Base-by-base conservation (phyloP, 257 asterid genomes). In the Solanum ossicruentum region DNA sequence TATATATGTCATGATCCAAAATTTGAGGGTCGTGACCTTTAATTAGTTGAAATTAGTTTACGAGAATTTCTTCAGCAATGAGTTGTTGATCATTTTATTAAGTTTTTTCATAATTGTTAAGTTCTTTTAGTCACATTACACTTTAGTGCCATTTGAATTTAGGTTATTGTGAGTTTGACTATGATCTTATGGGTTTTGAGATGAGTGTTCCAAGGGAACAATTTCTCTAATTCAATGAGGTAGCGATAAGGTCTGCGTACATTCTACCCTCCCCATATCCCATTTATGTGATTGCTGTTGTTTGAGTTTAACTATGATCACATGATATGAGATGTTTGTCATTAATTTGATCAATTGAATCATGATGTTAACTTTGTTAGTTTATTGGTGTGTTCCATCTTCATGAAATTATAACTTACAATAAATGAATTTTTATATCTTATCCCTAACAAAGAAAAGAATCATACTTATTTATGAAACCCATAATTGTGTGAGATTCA, bases 291-390 rank as follows among this genome's bases (percentile, higher is more conserved):
- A n/a, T n/a, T n/a, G n/a, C n/a, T n/a, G n/a, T n/a, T n/a, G n/a
- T n/a, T n/a, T 56, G 60, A 26, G 78, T 58, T 56, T 84, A 47
- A 72, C 52, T 83, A 84, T 88, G 84, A 77, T 75, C 71, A 26
- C 8, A 43, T 80, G 82, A 51, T 51, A 77, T 81, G 70, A 71
- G 26, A 77, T 51, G 41, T 71, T 45, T 70, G 81, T 13, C 60
- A 55, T 80, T 86, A 86, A 47, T 70, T 26, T 82, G 84, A 75
- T 82, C 10, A 49, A 51, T 57, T 57, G 65, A 20, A 57, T 36
- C 41, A 36, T 57, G 65, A n/a, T 28, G 84, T 71, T 70, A 70
- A 86, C 67, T 80, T 75, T 55, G 20, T 49, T 54, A 17, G 61
- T 84, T 81, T 77, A 11, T 84, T 55, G 57, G 18, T 32, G 63